Evolutionary conservation across 371 early-diverging fungal species (phyloP).

Genomic region (Mucor saturninus): DNA sequence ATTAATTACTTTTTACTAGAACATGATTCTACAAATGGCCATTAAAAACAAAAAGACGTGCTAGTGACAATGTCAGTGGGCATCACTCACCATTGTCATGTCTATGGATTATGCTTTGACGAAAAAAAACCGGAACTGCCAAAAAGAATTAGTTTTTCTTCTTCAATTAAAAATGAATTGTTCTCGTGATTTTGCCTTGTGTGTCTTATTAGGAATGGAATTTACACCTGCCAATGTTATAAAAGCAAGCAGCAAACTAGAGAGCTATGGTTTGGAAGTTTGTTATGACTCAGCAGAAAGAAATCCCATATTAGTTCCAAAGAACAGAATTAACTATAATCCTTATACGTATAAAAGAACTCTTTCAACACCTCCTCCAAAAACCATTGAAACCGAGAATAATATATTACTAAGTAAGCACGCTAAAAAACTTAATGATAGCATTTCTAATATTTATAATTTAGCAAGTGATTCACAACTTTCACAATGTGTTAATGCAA

Average conservation of each 20-base stretch:
- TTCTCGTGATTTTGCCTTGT: neutral
- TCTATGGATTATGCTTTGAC: no score
- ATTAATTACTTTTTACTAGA: no score
- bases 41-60: no score
- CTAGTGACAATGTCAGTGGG: no score
- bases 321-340: no score
- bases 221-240: neutral
- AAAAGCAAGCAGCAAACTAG: neutral
- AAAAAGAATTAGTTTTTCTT: no score
- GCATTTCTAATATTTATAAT: constrained; percentile 16
- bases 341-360: constrained; percentile 1
- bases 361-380: constrained; percentile 8
- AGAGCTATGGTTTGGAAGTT: neutral
- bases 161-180: neutral
- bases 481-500: constrained; percentile 21
- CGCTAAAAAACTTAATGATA: constrained; percentile 6
- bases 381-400: constrained; percentile 1
- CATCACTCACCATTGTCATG: no score
- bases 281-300: neutral
- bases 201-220: neutral
- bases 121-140: no score
- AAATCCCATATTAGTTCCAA: neutral
- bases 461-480: constrained; percentile 18
- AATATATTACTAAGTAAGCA: constrained; percentile 8
- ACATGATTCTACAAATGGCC: no score